These are phyloP conservation scores for Geosmithia putterillii DNA, from an alignment of 2,329 filamentous ascomycete species.

Conservation along the genomic window DNA sequence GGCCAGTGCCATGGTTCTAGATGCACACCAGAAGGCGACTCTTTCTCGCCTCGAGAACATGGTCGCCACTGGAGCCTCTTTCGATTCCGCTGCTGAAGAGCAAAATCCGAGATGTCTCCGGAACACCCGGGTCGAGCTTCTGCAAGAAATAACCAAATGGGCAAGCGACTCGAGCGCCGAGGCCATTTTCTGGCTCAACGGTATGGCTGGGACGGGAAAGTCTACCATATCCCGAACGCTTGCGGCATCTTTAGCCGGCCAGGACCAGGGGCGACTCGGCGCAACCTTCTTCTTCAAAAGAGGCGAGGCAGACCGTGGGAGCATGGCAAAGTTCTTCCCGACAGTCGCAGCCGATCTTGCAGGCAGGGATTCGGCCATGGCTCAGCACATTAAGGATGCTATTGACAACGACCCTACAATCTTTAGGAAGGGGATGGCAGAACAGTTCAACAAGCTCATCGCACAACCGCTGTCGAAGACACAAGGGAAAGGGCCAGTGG, in stretches of 20 bases:
- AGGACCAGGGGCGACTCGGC: neutral
- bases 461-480: neutral
- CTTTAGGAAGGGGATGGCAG: neutral
- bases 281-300: conserved; percentile 7
- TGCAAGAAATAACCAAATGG: neutral
- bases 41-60: neutral
- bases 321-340: neutral
- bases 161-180: neutral
- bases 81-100: neutral
- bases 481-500: neutral
- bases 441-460: conserved; percentile 5
- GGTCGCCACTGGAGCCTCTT: neutral
- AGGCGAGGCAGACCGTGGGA: neutral
- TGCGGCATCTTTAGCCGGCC: neutral
- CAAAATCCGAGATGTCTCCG: neutral
- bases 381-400: neutral
- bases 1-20: too few species aligned
- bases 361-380: neutral
- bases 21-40: neutral
- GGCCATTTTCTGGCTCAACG: conserved; percentile 2
- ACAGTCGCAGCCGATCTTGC: neutral
- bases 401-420: neutral
- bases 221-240: conserved; percentile 2
- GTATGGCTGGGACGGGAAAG: conserved; percentile 3
- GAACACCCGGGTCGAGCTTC: neutral